phyloP scores from a whole-genome alignment of 345 rosid species.

The Corchorus capsularis region DNA sequence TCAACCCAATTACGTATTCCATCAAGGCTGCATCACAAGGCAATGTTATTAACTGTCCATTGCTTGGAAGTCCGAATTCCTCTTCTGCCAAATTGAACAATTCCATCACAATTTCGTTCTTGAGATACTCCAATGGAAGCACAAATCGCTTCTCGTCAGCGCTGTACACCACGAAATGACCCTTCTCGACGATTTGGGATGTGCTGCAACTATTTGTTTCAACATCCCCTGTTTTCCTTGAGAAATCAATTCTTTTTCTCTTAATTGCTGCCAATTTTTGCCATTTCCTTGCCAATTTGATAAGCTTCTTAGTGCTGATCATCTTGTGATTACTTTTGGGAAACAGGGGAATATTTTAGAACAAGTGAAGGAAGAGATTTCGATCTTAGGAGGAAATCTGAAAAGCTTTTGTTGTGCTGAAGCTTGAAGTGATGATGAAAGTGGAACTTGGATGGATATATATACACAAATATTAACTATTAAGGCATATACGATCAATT shows the following conservation, averaged over 20 bases:
- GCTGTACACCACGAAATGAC: constrained; percentile 16
- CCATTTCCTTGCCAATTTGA: constrained; percentile 42
- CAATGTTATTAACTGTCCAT: constrained; percentile 27
- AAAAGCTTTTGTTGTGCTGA: neutral
- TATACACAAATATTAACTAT: neutral
- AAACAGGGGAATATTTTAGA: neutral
- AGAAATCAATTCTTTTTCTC: constrained; percentile 28
- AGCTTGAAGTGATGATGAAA: neutral
- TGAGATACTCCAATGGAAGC: constrained; percentile 18
- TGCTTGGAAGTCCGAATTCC: constrained; percentile 33
- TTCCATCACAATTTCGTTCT: constrained; percentile 15
- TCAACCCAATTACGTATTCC: constrained; percentile 24
- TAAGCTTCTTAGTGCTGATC: constrained; percentile 36
- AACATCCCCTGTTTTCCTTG: neutral
- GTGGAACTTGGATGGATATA: neutral
- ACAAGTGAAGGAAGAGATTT: neutral
- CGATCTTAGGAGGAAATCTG: neutral
- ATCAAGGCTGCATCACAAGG: constrained; percentile 34
- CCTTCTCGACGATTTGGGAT: constrained; percentile 19
- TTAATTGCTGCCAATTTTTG: constrained; percentile 26
- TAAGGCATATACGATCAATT: too few species aligned
- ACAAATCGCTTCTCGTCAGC: constrained; percentile 18
- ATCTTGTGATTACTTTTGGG: constrained; percentile 12
- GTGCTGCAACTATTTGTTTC: neutral
- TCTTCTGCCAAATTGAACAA: constrained; percentile 34